These are phyloP conservation scores for Globisporangium barbulae DNA, from an alignment of 352 stramenopile species.

Conservation along the genomic window DNA sequence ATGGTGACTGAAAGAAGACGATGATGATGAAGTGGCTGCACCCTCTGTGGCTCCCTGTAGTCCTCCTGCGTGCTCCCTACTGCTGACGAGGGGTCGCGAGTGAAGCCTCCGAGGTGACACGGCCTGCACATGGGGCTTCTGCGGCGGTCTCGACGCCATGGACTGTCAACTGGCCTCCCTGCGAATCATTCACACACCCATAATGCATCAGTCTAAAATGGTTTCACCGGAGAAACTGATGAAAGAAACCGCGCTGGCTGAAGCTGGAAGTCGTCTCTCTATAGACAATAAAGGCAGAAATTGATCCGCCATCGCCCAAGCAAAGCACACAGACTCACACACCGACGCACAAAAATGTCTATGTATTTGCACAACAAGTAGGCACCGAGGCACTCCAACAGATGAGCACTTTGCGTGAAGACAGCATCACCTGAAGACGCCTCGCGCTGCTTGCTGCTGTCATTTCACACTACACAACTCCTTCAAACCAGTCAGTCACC, in stretches of 20 bases:
- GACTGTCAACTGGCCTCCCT: not conserved
- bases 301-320: not conserved
- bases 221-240: not conserved
- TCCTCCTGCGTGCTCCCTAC: not conserved
- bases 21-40: not conserved
- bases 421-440: not conserved
- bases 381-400: not conserved
- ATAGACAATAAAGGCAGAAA: not conserved
- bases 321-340: not conserved
- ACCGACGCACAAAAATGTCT: constrained; percentile 3
- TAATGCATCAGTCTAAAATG: not conserved
- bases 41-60: not conserved
- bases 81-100: not conserved
- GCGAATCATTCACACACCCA: not conserved
- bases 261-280: not conserved
- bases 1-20: not conserved
- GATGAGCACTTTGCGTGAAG: not conserved
- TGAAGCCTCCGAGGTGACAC: constrained; percentile 4
- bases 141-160: constrained; percentile 12
- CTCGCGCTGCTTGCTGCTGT: not conserved
- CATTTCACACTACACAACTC: not conserved
- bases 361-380: constrained; percentile 8
- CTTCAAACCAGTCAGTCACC: not conserved
- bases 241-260: not conserved
- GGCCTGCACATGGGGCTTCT: constrained; percentile 2